These are phyloP conservation scores for Aurinia saxatilis DNA, from an alignment of 345 rosid genomes.

Conservation along the genomic window DNA sequence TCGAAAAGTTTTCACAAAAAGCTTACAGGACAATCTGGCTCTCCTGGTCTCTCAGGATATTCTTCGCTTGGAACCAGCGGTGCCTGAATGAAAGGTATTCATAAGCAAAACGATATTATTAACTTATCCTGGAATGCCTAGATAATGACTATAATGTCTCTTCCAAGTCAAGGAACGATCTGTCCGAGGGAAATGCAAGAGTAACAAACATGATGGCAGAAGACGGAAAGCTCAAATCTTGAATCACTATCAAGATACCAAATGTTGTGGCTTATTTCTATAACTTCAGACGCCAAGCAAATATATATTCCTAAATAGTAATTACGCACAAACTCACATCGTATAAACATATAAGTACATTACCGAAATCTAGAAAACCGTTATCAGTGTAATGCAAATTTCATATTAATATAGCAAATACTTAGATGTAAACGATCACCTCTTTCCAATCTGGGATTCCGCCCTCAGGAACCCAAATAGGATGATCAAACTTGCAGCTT, in stretches of 20 bases:
- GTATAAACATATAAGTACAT: slow-evolving; percentile 17
- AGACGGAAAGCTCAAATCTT: slow-evolving; percentile 1
- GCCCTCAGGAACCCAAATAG: slow-evolving; percentile 99
- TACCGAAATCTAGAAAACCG: slow-evolving; percentile 1
- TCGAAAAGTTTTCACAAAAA: background rate
- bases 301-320: background rate
- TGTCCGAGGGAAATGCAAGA: slow-evolving; percentile 13
- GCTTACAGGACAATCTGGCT: slow-evolving; percentile 95
- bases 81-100: slow-evolving; percentile 42
- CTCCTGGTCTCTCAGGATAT: slow-evolving; percentile 82
- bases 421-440: slow-evolving; percentile 79
- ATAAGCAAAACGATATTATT: slow-evolving; percentile 1
- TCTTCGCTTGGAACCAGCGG: slow-evolving; percentile 44
- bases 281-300: slow-evolving; percentile 12
- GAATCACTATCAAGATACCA: slow-evolving; percentile 4
- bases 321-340: background rate
- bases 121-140: slow-evolving; percentile 13
- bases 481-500: slow-evolving; percentile 99
- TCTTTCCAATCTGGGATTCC: slow-evolving; percentile 99
- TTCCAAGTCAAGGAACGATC: slow-evolving; percentile 11
- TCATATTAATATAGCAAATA: slow-evolving; percentile 24
- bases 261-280: background rate
- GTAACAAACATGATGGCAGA: slow-evolving; percentile 1
- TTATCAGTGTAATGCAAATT: slow-evolving; percentile 5
- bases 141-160: background rate